These are phyloP conservation scores for Fusarium papillatum DNA, from an alignment of 2,329 filamentous ascomycete species.

Conservation along the genomic window DNA sequence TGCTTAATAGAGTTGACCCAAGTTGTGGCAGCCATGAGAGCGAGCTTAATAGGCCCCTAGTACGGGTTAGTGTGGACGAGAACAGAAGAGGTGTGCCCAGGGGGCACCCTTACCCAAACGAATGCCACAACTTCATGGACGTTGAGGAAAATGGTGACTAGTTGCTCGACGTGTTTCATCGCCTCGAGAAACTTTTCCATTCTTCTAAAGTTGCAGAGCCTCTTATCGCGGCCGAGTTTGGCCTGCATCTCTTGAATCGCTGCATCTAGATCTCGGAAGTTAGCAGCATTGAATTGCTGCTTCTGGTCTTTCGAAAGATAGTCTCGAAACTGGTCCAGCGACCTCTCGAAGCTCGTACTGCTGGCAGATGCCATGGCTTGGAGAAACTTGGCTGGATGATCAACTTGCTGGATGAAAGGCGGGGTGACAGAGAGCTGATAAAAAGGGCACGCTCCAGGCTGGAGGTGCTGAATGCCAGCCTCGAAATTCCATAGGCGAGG, in stretches of 20 bases:
- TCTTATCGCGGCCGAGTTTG: background rate
- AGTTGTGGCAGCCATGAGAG: background rate
- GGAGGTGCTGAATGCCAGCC: too few relatives aligned
- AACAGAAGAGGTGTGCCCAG: background rate
- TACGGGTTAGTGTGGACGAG: background rate
- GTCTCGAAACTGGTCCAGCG: background rate
- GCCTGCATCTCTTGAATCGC: background rate
- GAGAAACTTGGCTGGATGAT: background rate
- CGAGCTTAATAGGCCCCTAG: constrained; percentile 11
- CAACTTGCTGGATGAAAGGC: background rate
- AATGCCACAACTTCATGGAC: background rate
- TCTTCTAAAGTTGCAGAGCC: background rate
- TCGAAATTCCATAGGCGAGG: too few relatives aligned
- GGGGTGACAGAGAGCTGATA: background rate
- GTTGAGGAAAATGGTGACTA: background rate
- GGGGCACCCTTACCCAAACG: constrained; percentile 1
- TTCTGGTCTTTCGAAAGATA: background rate
- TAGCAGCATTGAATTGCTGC: rapidly evolving
- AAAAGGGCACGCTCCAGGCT: background rate
- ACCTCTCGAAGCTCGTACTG: background rate
- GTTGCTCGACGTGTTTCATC: background rate
- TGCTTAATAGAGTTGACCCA: background rate
- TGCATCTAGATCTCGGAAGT: rapidly evolving
- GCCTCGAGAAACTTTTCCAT: background rate
- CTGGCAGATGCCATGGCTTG: background rate